Evolutionary conservation across 176 grass and related monocot species (phyloP).

Genomic region (Ensete glaucum): DNA sequence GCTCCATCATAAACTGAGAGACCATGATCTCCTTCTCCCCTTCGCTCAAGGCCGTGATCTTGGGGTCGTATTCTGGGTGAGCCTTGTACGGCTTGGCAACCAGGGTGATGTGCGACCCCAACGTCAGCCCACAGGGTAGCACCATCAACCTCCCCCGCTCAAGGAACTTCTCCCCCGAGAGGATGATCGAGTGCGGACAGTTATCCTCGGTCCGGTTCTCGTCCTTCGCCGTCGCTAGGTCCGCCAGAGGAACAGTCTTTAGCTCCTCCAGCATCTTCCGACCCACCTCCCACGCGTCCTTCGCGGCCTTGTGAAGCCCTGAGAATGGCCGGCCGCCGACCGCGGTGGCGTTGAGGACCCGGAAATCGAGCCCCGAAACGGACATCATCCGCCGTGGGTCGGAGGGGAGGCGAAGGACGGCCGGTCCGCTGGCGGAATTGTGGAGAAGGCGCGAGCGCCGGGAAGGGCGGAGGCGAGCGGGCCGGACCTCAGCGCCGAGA

Average conservation of each 20-base stretch:
- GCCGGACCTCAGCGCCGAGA: neutral
- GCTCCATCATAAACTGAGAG: constrained; percentile 13
- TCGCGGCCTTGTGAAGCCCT: constrained; percentile 47
- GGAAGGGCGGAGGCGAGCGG: neutral
- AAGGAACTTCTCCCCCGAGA: neutral
- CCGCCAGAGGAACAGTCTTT: neutral
- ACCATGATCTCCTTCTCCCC: constrained; percentile 10
- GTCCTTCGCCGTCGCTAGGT: neutral
- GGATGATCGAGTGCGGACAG: neutral
- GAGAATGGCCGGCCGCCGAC: neutral
- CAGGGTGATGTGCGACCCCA: constrained; percentile 16
- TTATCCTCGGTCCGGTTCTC: constrained; percentile 9
- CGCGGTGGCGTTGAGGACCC: neutral
- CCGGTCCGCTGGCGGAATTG: neutral
- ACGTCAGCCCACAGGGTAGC: constrained; percentile 9
- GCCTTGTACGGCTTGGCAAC: neutral
- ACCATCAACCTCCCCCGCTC: neutral
- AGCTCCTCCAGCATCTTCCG: constrained; percentile 45
- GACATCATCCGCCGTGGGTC: neutral
- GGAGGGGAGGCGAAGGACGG: neutral
- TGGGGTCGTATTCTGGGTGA: constrained; percentile 1
- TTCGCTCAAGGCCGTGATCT: constrained; percentile 7
- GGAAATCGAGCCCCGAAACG: neutral
- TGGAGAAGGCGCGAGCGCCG: neutral
- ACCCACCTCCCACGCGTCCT: constrained; percentile 51